Evolutionary conservation across 2,329 filamentous ascomycete genomes (phyloP), one percentile per base, ranked within the genome.

Genomic region (Colletotrichum liriopes): DNA sequence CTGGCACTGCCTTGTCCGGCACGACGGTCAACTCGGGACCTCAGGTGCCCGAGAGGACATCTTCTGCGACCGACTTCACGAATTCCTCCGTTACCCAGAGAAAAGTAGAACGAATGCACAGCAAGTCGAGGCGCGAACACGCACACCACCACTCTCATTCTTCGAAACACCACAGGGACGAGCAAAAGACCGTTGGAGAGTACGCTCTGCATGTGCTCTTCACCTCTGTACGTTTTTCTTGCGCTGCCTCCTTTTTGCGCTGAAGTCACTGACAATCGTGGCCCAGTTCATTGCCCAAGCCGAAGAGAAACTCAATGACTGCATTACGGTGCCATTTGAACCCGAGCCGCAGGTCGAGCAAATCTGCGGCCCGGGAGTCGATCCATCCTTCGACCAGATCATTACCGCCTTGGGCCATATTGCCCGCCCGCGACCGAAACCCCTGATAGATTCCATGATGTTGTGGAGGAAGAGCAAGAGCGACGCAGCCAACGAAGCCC

Each of bases 141-240:
- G 85, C 88, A 8, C 92, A 93, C 78, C 91, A 95, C 78, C 92
- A 92, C 76, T 94, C 93, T 20, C 92, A 94, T 78, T 96, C 93
- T 45, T 92, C 92, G 62, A 88, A 90, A 67, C 87, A 91, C 76
- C 85, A 89, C 76, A 89, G 89, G 76, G 90, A 93, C 65, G 94
- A 97, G 74, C 90, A 93, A 75, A 97, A 96, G 82, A 98, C 95
- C 0, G 95, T 98, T n/a, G 95, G 95, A 67, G 96, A 99, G 85
- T 98, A 98, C 88, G 96, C 96, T 26, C 86, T 99, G 73, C 96
- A 98, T 82, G 96, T 98, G 77, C 86, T 99, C 54, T 98, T 98
- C 83, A 98, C 96, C 75, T 95, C 95, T 73, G 92, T 94, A 81
- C 82, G 90, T 85, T 67, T 39, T 26, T 9, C 45, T 52, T 20